Evolutionary conservation across 2,329 filamentous ascomycete species (phyloP).

Genomic region (Thielaviopsis ethacetica): DNA sequence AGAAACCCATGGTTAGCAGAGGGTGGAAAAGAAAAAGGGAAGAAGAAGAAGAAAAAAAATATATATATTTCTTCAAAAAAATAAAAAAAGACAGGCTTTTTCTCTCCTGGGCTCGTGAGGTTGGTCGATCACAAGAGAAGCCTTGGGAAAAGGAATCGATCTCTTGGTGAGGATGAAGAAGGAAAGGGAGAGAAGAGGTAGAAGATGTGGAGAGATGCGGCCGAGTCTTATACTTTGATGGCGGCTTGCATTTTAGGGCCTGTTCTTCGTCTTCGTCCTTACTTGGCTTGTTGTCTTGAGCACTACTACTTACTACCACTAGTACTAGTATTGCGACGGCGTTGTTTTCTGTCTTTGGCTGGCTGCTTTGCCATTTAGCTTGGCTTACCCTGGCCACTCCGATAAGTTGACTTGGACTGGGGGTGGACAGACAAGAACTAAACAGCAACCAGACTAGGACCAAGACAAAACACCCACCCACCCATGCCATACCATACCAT

Average conservation of each 20-base stretch:
- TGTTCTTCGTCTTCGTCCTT: neutral
- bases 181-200: neutral
- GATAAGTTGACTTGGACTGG: neutral
- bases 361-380: too few species aligned
- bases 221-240: neutral
- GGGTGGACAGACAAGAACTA: neutral
- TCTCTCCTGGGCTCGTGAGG: neutral
- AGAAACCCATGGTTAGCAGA: slow-evolving; percentile 9
- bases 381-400: neutral
- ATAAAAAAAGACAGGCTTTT: neutral
- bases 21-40: neutral
- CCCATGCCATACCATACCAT: too few species aligned
- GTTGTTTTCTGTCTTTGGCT: neutral
- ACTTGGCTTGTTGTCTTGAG: too few species aligned
- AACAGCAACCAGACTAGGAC: neutral
- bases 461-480: neutral
- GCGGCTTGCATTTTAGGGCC: neutral
- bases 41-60: neutral
- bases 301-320: too few species aligned
- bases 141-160: neutral
- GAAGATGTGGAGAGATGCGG: slow-evolving; percentile 6
- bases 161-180: slow-evolving; percentile 2
- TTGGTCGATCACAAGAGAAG: slow-evolving; percentile 4
- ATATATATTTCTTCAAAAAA: neutral
- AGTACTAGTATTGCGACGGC: neutral